phyloP scores from a whole-genome alignment of 176 grass and related monocot species.

The Coix lacrymajobi region DNA sequence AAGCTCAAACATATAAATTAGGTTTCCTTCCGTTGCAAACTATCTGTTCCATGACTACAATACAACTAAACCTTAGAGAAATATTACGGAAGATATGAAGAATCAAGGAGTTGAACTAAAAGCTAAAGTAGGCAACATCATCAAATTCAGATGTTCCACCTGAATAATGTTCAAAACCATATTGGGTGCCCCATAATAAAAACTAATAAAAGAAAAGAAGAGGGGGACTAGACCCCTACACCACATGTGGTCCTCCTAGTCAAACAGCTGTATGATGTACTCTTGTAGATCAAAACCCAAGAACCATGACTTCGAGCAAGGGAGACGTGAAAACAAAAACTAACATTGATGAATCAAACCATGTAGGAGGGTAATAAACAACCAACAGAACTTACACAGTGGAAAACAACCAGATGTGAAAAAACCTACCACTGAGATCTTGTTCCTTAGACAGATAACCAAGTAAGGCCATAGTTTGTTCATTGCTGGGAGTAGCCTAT shows the following conservation, averaged over 20 bases:
- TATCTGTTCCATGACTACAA: not conserved
- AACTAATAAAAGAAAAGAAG: not conserved
- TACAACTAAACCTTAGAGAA: not conserved
- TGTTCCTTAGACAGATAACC: conserved; percentile 90
- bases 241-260: conserved; percentile 11
- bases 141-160: not conserved
- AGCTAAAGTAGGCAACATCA: not conserved
- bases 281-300: not conserved
- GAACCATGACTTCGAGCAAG: not conserved
- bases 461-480: conserved; percentile 95
- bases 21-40: not conserved
- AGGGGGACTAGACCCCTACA: not conserved
- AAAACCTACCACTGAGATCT: conserved; percentile 70
- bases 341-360: not conserved
- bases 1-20: conserved; percentile 3
- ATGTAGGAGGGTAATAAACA: conserved; percentile 5
- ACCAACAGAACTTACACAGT: not conserved
- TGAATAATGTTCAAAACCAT: not conserved
- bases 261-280: not conserved
- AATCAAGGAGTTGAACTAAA: not conserved
- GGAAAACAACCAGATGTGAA: conserved; percentile 24
- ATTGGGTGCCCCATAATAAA: not conserved
- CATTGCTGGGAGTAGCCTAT: conserved; percentile 86
- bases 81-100: not conserved
- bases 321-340: not conserved